A percentile compares a stretch with the other conserved stretches of the same genome.
These are phyloP conservation scores for Albugo laibachii DNA, from an alignment of 352 stramenopile genomes.

Conservation along the genomic window DNA sequence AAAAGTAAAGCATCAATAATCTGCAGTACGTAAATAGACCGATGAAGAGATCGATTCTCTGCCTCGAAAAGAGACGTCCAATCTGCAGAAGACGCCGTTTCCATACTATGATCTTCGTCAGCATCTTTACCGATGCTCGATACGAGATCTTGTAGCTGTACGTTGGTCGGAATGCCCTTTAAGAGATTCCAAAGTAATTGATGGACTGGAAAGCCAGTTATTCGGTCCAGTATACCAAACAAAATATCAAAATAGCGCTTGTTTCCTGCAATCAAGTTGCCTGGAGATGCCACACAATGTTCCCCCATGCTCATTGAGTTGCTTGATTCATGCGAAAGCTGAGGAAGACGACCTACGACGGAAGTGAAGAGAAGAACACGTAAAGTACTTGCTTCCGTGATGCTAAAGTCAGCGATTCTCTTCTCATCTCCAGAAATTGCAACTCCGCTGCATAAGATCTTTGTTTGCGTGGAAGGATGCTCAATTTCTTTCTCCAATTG, in stretches of 20 bases:
- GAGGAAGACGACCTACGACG: constrained; percentile 25
- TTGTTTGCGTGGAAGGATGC: constrained; percentile 62
- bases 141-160: constrained; percentile 36
- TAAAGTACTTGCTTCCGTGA: constrained; percentile 54
- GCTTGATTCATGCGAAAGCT: constrained; percentile 7
- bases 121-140: constrained; percentile 23
- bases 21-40: constrained; percentile 73
- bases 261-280: constrained; percentile 39
- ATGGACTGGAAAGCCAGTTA: constrained; percentile 35
- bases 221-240: constrained; percentile 59
- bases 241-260: constrained; percentile 63
- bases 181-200: constrained; percentile 59
- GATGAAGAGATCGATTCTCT: constrained; percentile 39
- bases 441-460: constrained; percentile 48
- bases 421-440: constrained; percentile 61
- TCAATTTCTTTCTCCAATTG: constrained; percentile 47
- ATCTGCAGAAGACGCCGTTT: constrained; percentile 16
- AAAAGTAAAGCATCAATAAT: constrained; percentile 72
- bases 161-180: constrained; percentile 65
- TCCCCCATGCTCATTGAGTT: constrained; percentile 4
- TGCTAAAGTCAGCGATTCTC: constrained; percentile 56
- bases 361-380: constrained; percentile 69
- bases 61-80: constrained; percentile 41
- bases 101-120: constrained; percentile 16
- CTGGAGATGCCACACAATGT: constrained; percentile 17